These are phyloP conservation scores for Dendrobium huoshanense DNA, from an alignment of 106 monocot genomes.

Conservation along the genomic window DNA sequence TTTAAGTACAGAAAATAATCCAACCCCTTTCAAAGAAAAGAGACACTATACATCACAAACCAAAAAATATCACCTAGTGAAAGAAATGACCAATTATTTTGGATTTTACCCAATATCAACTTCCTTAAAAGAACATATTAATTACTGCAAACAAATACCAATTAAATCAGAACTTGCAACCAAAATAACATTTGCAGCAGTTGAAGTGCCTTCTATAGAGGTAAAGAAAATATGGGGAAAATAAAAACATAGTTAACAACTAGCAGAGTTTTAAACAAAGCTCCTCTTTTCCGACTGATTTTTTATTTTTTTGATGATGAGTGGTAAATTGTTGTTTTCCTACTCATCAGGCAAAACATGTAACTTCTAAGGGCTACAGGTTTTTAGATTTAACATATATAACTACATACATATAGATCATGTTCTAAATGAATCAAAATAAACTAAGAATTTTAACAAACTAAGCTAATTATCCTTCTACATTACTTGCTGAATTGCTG, in stretches of 20 bases:
- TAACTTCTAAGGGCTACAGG: not conserved
- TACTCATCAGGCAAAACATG: not conserved
- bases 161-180: not conserved
- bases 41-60: not conserved
- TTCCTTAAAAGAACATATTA: not conserved
- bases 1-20: too few relatives aligned
- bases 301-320: too few relatives aligned
- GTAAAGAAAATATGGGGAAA: not conserved
- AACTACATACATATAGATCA: not conserved
- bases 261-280: not conserved
- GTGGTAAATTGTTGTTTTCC: too few relatives aligned
- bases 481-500: conserved; percentile 60
- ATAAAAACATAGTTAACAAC: not conserved
- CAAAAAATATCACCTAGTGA: not conserved
- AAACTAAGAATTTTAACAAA: not conserved
- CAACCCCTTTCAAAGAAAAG: too few relatives aligned
- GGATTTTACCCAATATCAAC: not conserved
- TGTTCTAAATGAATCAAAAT: conserved; percentile 1
- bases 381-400: not conserved
- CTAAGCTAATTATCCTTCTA: too few relatives aligned
- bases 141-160: not conserved
- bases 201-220: not conserved
- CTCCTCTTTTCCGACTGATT: not conserved
- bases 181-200: not conserved
- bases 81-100: not conserved